Percentiles rank a stretch among this genome's conserved stretches.
Conservation (phyloP, 2,329 filamentous ascomycete genomes). For the Apiospora saccharicola region DNA sequence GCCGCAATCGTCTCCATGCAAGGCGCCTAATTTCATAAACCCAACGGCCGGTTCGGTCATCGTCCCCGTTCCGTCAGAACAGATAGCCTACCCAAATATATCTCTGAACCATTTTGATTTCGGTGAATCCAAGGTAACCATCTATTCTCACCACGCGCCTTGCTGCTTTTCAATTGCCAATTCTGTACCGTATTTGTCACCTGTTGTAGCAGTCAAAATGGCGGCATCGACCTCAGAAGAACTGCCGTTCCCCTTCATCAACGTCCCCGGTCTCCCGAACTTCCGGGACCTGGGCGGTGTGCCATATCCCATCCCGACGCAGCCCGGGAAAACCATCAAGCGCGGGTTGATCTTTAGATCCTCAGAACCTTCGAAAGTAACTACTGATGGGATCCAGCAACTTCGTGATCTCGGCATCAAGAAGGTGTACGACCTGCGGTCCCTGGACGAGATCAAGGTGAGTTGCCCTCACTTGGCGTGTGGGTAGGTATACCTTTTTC, state of each 20-base stretch:
- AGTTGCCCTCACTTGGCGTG: slow-evolving; percentile 30
- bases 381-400: slow-evolving; percentile 57
- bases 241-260: slow-evolving; percentile 53
- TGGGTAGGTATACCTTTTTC: background rate
- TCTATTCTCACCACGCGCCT: no score
- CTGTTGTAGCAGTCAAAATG: slow-evolving; percentile 23
- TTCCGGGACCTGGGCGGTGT: slow-evolving; percentile 71
- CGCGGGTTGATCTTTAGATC: slow-evolving; percentile 69
- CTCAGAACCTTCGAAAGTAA: slow-evolving; percentile 69
- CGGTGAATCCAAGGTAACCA: background rate
- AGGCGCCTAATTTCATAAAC: no score
- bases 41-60: no score
- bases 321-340: slow-evolving; percentile 52
- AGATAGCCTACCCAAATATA: no score
- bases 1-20: no score
- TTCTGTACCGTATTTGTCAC: no score
- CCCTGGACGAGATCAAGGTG: slow-evolving; percentile 60
- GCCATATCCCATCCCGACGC: slow-evolving; percentile 51
- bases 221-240: slow-evolving; percentile 47
- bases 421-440: slow-evolving; percentile 47
- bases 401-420: slow-evolving; percentile 66
- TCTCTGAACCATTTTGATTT: background rate
- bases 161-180: no score
- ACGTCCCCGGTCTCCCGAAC: slow-evolving; percentile 68
- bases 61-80: no score